Conservation (phyloP, 306 rosid species). For the Elaeagnus macrophylla region DNA sequence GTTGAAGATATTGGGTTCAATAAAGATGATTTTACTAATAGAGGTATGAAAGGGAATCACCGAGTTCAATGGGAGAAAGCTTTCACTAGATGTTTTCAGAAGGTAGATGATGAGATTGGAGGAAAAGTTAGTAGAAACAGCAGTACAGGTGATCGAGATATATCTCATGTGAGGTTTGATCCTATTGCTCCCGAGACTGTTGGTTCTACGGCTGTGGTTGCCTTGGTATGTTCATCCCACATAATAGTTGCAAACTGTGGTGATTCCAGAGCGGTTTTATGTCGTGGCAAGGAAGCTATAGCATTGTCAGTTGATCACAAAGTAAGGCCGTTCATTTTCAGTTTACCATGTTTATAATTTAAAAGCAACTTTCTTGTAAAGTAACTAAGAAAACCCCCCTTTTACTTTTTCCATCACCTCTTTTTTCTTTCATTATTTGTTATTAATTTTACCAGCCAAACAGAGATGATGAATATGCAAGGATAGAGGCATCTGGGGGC, state of each 20-base stretch:
- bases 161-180: slow-evolving; percentile 16
- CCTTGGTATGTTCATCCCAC: slow-evolving; percentile 43
- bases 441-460: slow-evolving; percentile 35
- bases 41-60: slow-evolving; percentile 19
- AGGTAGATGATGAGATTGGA: slow-evolving; percentile 45
- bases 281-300: slow-evolving; percentile 48
- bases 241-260: slow-evolving; percentile 55
- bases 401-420: neutral
- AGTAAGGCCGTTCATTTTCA: slow-evolving; percentile 21
- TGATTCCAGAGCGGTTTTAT: slow-evolving; percentile 52
- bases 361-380: neutral
- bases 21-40: slow-evolving; percentile 19
- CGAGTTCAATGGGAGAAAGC: slow-evolving; percentile 39
- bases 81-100: slow-evolving; percentile 34
- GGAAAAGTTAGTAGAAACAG: slow-evolving; percentile 28
- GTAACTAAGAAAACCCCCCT: neutral
- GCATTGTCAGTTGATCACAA: slow-evolving; percentile 47
- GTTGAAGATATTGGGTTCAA: slow-evolving; percentile 32
- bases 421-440: neutral
- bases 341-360: neutral
- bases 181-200: slow-evolving; percentile 51
- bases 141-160: slow-evolving; percentile 12
- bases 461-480: slow-evolving; percentile 45
- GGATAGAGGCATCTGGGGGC: slow-evolving; percentile 55
- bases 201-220: slow-evolving; percentile 56